phyloP scores from a whole-genome alignment of 1,284 basidiomycete genomes.

The Ceratobasidium papillatum region DNA sequence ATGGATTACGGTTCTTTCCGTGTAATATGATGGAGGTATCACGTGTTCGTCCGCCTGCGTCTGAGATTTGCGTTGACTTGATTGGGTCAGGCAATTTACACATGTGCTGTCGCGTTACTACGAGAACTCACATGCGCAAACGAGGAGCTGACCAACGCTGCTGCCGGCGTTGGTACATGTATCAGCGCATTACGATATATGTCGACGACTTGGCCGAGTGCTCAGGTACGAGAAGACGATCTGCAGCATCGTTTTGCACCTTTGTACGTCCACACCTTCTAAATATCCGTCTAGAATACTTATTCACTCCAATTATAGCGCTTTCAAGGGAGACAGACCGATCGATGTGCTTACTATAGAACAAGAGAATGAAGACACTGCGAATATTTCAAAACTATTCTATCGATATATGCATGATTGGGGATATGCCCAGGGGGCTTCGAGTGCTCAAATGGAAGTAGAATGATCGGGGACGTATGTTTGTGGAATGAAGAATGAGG shows the following conservation, averaged over 20 bases:
- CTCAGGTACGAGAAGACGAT: background rate
- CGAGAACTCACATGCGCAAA: background rate
- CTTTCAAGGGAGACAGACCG: background rate
- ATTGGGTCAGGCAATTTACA: background rate
- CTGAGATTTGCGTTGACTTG: background rate
- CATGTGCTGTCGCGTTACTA: background rate
- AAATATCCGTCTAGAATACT: background rate
- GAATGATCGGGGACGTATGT: too few relatives aligned
- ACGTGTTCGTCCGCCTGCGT: background rate
- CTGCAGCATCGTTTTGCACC: background rate
- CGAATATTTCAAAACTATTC: background rate
- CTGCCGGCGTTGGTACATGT: background rate
- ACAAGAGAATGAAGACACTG: background rate
- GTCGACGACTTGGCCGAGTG: conserved; percentile 2
- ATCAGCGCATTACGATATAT: background rate
- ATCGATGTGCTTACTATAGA: background rate
- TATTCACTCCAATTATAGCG: background rate
- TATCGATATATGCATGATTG: conserved; percentile 19
- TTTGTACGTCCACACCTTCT: background rate
- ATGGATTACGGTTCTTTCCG: conserved; percentile 39
- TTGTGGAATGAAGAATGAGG: too few relatives aligned
- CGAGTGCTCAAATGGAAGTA: too few relatives aligned
- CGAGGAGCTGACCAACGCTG: conserved; percentile 5
- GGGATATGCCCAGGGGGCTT: background rate
- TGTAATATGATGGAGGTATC: conserved; percentile 14